Evolutionary conservation across 2,329 filamentous ascomycete genomes (phyloP), one percentile per base, ranked within the genome.

Genomic region (Chaetomium sp.): DNA sequence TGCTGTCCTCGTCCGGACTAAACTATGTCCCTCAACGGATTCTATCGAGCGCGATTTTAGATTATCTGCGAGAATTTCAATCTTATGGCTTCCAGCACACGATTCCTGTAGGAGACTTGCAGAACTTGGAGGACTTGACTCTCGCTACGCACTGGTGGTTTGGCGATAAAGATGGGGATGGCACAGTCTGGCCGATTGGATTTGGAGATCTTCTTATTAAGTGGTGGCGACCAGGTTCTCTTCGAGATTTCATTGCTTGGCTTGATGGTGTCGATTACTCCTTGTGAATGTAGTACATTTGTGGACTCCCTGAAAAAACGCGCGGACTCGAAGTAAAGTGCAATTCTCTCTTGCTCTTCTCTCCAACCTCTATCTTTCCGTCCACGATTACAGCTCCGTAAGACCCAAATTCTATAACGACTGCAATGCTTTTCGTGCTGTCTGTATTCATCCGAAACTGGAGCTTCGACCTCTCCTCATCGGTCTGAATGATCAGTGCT

Each of bases 391-490:
- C 43, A 9, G 19, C 43, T 5, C 27, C 43, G 8, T 32, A 8
- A 34, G 5, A 19, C 4, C 43, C 43, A 32, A 45, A 45, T 34
- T 45, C 43, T 6, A 45, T 45, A 11, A 45, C 43, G 9, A 33
- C 43, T 7, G 19, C 43, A 32, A 45, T 33, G 19, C 14, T 32
- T 34, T 45, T 34, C 43, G 10, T 11, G 9, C 43, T 45, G 5
- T 45, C 27, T 7, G 43, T 45, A 34, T 45, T 32, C 27, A 45
- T 45, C 43, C 43, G 43, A 34, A 45, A 45, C n/a, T n/a, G 43
- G 43, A 45, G 43, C 43, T 45, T 45, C 43, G 19, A 45, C 43
- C 43, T 45, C 43, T 45, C 43, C n/a, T 45, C 43, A n/a, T 45
- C 19, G 19, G 43, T 45, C 43, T 45, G 12, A 34, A 11, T n/a